A percentile compares a stretch with the other conserved stretches of the same genome.
Evolutionary conservation across 176 grass and related monocot genomes (phyloP).

Genomic region (Oryza glumipatula): DNA sequence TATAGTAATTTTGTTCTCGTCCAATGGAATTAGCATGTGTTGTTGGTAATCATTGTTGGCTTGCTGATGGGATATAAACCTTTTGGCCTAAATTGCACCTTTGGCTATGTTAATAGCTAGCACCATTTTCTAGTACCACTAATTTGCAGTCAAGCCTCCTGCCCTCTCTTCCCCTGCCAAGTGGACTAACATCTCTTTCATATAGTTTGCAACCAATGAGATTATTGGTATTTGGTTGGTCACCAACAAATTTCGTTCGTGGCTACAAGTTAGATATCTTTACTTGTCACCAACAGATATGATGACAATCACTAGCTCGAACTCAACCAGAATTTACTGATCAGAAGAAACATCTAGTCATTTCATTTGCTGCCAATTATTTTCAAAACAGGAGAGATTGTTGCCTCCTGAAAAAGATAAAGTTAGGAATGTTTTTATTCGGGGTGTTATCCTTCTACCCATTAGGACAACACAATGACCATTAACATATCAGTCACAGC

Average conservation of each 20-base stretch:
- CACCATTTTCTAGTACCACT: background rate
- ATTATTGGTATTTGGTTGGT: background rate
- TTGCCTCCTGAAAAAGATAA: background rate
- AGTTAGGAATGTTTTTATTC: too few species aligned
- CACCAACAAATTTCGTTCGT: background rate
- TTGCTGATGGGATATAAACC: background rate
- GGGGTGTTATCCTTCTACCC: background rate
- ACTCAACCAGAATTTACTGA: background rate
- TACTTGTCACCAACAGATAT: background rate
- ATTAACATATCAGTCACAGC: background rate
- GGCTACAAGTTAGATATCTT: background rate
- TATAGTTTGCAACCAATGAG: background rate
- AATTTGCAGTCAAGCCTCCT: background rate
- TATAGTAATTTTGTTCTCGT: background rate
- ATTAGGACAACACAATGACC: background rate
- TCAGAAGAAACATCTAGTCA: background rate
- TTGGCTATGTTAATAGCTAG: conserved; percentile 26
- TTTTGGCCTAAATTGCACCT: background rate
- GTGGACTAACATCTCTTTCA: background rate
- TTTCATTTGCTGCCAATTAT: background rate
- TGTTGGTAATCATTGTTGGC: background rate
- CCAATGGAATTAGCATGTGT: background rate
- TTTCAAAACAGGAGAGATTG: background rate
- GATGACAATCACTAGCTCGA: background rate
- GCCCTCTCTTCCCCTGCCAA: background rate